phyloP scores from a whole-genome alignment of 306 rosid genomes.

The Gastrolobium villosum region DNA sequence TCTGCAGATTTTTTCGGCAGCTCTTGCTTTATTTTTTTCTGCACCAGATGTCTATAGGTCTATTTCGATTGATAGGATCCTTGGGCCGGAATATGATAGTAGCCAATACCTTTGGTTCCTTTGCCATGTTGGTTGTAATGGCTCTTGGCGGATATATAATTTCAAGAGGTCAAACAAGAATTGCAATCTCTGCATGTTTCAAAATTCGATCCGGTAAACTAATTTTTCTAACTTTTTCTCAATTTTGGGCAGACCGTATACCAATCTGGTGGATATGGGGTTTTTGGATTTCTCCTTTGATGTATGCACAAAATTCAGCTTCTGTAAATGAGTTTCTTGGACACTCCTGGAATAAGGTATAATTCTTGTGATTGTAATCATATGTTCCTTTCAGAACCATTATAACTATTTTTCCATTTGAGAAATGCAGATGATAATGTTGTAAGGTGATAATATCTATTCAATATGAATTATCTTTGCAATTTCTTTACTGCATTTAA shows the following conservation, averaged over 20 bases:
- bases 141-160: slow-evolving; percentile 95
- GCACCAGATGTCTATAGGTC: slow-evolving; percentile 97
- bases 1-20: slow-evolving; percentile 83
- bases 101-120: slow-evolving; percentile 97
- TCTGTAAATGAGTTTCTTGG: slow-evolving; percentile 97
- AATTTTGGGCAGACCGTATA: slow-evolving; percentile 69
- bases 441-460: slow-evolving; percentile 16
- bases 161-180: slow-evolving; percentile 73
- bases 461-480: slow-evolving; percentile 26
- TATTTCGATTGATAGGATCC: slow-evolving; percentile 98
- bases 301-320: slow-evolving; percentile 95
- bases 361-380: slow-evolving; percentile 2
- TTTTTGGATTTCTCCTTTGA: slow-evolving; percentile 97
- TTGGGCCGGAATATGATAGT: slow-evolving; percentile 98
- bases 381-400: slow-evolving; percentile 19
- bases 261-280: slow-evolving; percentile 99
- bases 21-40: slow-evolving; percentile 83
- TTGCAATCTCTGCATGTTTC: slow-evolving; percentile 40
- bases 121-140: slow-evolving; percentile 99
- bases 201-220: slow-evolving; percentile 19
- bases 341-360: slow-evolving; percentile 96
- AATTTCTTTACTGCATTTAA: slow-evolving; percentile 41
- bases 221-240: slow-evolving; percentile 43
- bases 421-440: slow-evolving; percentile 34
- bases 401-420: slow-evolving; percentile 11